Evolutionary conservation across 2,329 filamentous ascomycete species (phyloP).

Genomic region (Ceratocystis harringtonii): DNA sequence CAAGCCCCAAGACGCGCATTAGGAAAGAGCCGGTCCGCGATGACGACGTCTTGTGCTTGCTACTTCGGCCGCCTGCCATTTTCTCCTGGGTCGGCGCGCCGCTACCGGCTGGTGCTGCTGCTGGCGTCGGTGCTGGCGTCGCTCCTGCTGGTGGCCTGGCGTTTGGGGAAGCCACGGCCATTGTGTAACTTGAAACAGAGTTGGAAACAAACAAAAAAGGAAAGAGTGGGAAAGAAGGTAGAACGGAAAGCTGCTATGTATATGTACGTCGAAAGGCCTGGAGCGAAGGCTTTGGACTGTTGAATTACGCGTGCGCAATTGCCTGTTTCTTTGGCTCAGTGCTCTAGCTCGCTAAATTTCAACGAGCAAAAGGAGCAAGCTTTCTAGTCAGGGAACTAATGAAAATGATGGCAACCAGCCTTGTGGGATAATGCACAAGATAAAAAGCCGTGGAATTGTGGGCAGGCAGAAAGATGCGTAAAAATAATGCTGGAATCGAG

Average conservation of each 20-base stretch:
- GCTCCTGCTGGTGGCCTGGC: neutral
- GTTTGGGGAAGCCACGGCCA: neutral
- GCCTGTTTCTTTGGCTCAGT: neutral
- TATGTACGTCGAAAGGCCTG: neutral
- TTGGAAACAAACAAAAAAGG: neutral
- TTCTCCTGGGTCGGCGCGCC: neutral
- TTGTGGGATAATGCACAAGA: neutral
- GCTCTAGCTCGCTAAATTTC: neutral
- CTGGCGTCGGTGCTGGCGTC: too few relatives aligned
- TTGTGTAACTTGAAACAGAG: neutral
- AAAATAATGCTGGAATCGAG: neutral
- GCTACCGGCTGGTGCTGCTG: neutral
- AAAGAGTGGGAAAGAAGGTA: too few relatives aligned
- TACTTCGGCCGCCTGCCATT: neutral
- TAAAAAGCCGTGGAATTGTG: neutral
- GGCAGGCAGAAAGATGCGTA: neutral
- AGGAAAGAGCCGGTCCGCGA: neutral
- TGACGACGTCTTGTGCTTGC: neutral
- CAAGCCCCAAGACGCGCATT: constrained; percentile 3
- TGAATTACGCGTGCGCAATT: neutral
- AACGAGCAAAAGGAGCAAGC: neutral
- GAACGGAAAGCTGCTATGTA: neutral
- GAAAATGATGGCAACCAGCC: neutral
- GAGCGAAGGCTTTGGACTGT: neutral
- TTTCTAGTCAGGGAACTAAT: neutral